A percentile compares a stretch with the other conserved stretches of the same genome.
phyloP scores from a whole-genome alignment of 2,329 filamentous ascomycete species.

The Fusarium irregulare region DNA sequence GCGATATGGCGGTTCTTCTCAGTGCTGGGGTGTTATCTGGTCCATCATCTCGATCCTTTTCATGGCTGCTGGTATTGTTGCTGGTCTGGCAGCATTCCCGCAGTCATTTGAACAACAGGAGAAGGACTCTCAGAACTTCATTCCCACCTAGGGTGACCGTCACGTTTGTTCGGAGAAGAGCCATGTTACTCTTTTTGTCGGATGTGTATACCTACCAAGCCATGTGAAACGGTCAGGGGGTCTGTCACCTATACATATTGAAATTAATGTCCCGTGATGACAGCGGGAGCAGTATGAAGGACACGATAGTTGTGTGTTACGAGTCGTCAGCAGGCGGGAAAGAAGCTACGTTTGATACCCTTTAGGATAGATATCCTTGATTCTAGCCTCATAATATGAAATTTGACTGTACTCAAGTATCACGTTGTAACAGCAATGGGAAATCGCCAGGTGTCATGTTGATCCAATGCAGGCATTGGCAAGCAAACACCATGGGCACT shows the following conservation, averaged over 20 bases:
- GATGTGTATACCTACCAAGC: neutral
- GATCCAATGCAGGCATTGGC: neutral
- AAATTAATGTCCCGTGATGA: constrained; percentile 28
- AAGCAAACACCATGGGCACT: neutral
- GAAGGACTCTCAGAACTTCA: constrained; percentile 74
- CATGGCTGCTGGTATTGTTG: constrained; percentile 80
- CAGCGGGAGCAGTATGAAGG: constrained; percentile 19
- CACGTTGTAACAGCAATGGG: neutral
- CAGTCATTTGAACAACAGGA: constrained; percentile 76
- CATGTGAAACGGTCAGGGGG: neutral
- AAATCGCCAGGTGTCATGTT: neutral
- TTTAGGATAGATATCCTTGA: constrained; percentile 14
- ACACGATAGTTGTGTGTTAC: constrained; percentile 9
- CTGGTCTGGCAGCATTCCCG: constrained; percentile 79
- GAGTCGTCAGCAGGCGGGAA: neutral
- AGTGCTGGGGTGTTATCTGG: constrained; percentile 86
- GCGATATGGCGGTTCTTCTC: constrained; percentile 80
- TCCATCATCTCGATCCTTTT: constrained; percentile 76
- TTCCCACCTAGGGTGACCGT: constrained; percentile 57
- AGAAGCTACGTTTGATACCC: constrained; percentile 39
- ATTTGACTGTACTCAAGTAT: neutral
- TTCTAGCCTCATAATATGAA: neutral
- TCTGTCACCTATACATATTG: constrained; percentile 1
- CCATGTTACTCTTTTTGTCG: neutral
- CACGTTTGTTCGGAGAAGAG: neutral